Percentiles rank a stretch among this genome's conserved stretches.
Evolutionary conservation across 2,329 filamentous ascomycete genomes (phyloP).

Genomic region (Aureobasidium musti): DNA sequence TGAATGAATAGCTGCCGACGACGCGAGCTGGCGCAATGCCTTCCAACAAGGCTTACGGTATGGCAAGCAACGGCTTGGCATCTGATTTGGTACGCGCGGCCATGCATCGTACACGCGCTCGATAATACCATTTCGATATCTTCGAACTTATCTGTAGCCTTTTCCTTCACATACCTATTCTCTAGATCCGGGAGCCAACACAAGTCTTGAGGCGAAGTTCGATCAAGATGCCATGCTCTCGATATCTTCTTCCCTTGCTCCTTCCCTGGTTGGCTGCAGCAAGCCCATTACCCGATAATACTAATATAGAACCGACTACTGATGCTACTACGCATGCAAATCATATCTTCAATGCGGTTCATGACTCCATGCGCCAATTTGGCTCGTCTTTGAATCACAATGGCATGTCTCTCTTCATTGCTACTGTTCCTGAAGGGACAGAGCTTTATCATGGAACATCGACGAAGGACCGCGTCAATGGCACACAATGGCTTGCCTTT

Average conservation of each 20-base stretch:
- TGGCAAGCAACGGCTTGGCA: conserved; percentile 14
- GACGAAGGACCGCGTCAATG: conserved; percentile 50
- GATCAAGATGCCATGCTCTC: conserved; percentile 2
- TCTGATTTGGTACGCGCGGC: conserved; percentile 15
- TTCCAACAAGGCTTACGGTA: neutral
- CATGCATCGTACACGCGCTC: conserved; percentile 17
- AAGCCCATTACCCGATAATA: neutral
- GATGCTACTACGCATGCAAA: conserved; percentile 46
- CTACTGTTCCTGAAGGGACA: conserved; percentile 63
- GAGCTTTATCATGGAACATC: conserved; percentile 67
- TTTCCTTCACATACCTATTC: neutral
- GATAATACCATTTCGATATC: neutral
- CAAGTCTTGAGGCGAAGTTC: neutral
- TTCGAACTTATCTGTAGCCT: neutral
- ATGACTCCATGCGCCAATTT: conserved; percentile 73
- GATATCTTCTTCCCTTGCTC: neutral
- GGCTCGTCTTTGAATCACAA: conserved; percentile 73
- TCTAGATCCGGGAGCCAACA: neutral
- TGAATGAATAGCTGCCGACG: neutral
- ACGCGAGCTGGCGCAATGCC: conserved; percentile 17
- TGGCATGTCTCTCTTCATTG: conserved; percentile 71
- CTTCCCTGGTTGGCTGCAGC: conserved; percentile 14
- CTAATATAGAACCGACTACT: neutral
- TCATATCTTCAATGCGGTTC: conserved; percentile 71
- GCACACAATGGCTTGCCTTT: conserved; percentile 72